A percentile compares a stretch with the other conserved stretches of the same genome.
Conservation (phyloP, 1,284 basidiomycete species). For the Trametes sp. region DNA sequence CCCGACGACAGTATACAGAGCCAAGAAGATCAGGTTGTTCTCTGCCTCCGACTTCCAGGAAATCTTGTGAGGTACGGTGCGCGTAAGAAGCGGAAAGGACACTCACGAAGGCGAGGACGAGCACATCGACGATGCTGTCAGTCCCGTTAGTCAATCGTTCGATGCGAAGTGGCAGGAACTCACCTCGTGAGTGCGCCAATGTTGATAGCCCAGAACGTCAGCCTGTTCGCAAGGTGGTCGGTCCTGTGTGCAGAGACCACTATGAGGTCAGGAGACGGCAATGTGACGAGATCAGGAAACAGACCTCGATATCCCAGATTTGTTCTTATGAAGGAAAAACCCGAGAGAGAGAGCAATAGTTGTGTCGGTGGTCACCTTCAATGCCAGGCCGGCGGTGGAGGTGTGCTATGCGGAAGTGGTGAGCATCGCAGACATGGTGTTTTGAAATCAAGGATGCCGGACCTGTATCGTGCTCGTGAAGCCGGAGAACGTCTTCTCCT, state of each 20-base stretch:
- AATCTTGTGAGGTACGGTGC: too few species aligned
- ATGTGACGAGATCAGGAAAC: background rate
- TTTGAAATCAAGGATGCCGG: background rate
- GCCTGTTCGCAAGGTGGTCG: conserved; percentile 6
- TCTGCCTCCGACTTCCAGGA: background rate
- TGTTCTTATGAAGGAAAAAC: conserved; percentile 2
- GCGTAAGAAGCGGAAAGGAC: background rate
- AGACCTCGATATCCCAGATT: background rate
- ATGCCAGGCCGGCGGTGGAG: background rate
- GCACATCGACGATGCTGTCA: background rate
- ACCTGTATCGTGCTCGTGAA: background rate
- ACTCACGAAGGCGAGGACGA: background rate
- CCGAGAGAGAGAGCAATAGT: conserved; percentile 5
- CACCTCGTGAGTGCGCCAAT: background rate
- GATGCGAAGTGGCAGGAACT: background rate
- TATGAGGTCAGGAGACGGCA: too few species aligned
- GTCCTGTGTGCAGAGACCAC: background rate
- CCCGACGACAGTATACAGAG: conserved; percentile 1
- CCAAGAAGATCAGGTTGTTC: conserved; percentile 2
- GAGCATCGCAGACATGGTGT: background rate
- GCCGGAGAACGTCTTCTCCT: conserved; percentile 1
- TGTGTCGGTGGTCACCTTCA: background rate
- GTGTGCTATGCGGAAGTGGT: background rate
- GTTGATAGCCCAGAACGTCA: conserved; percentile 7
- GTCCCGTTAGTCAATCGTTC: too few species aligned